phyloP scores from a whole-genome alignment of 2,329 filamentous ascomycete species.

The Magnaporthiopsis poae region DNA sequence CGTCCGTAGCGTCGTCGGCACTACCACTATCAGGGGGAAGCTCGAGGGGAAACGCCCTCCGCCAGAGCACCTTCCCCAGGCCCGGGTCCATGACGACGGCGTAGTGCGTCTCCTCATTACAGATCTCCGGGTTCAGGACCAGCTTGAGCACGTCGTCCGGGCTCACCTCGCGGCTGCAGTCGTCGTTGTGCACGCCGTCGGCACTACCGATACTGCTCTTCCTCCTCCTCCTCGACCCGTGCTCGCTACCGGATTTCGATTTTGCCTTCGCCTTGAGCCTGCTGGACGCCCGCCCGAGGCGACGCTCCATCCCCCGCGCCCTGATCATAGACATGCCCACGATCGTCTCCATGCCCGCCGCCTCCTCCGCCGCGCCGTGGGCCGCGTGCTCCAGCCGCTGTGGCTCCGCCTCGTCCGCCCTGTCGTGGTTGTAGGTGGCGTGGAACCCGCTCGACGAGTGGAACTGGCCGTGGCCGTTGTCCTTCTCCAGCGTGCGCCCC shows the following conservation, averaged over 20 bases:
- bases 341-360: conserved; percentile 17
- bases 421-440: conserved; percentile 21
- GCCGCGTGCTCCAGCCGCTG: conserved; percentile 10
- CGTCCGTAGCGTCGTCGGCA: background rate
- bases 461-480: conserved; percentile 16
- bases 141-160: conserved; percentile 18
- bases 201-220: conserved; percentile 16
- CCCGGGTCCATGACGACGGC: conserved; percentile 35
- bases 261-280: background rate
- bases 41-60: conserved; percentile 16
- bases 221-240: background rate
- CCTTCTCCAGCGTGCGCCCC: conserved; percentile 20
- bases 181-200: background rate
- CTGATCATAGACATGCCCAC: conserved; percentile 15
- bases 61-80: conserved; percentile 33
- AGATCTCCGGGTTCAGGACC: conserved; percentile 18
- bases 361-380: conserved; percentile 8
- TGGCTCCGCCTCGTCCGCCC: conserved; percentile 16
- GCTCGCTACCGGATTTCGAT: background rate
- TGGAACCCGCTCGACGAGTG: conserved; percentile 17
- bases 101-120: conserved; percentile 23
- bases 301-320: background rate
- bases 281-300: conserved; percentile 13
- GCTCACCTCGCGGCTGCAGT: conserved; percentile 9
- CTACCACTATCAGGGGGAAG: background rate